These are phyloP conservation scores for Lactarius sanguifluus DNA, from an alignment of 768 basidiomycete species.

Conservation along the genomic window DNA sequence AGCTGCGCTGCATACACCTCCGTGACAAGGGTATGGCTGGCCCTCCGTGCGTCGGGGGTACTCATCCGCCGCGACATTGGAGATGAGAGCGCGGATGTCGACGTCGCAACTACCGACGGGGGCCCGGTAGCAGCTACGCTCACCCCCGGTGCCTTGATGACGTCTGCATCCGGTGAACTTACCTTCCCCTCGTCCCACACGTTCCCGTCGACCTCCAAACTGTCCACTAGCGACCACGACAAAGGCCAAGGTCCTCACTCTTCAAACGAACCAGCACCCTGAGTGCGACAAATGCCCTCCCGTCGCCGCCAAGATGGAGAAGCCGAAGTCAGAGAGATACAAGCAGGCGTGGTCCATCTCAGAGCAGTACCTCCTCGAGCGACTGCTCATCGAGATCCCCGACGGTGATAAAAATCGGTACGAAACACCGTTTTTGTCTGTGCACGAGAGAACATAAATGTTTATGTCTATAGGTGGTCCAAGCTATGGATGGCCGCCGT, in stretches of 20 bases:
- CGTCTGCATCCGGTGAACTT: neutral
- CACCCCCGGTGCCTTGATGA: neutral
- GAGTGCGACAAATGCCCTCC: neutral
- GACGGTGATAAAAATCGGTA: slow-evolving; percentile 75
- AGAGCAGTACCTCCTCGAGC: slow-evolving; percentile 77
- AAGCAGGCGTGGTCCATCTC: slow-evolving; percentile 76
- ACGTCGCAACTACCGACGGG: slow-evolving; percentile 40
- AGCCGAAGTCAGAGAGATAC: slow-evolving; percentile 68
- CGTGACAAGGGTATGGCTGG: slow-evolving; percentile 37
- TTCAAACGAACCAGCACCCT: slow-evolving; percentile 4
- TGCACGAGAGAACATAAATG: slow-evolving; percentile 14
- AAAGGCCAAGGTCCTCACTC: slow-evolving; percentile 16
- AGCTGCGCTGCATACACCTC: slow-evolving; percentile 47
- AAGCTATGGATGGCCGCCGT: slow-evolving; percentile 75
- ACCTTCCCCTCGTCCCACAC: slow-evolving; percentile 13
- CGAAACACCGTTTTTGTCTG: slow-evolving; percentile 28
- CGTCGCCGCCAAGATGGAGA: slow-evolving; percentile 28
- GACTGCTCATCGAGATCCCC: slow-evolving; percentile 71
- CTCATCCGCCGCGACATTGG: slow-evolving; percentile 56
- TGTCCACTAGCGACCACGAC: slow-evolving; percentile 5
- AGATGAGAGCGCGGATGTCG: slow-evolving; percentile 62
- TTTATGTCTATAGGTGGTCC: slow-evolving; percentile 55
- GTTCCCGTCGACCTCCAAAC: slow-evolving; percentile 7
- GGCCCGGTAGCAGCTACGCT: slow-evolving; percentile 5
- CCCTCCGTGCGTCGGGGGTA: slow-evolving; percentile 40